Evolutionary conservation across 176 grass and related monocot genomes (phyloP), one percentile per base, ranked within the genome.

Genomic region (sorghum (Sorghum bicolor)): DNA sequence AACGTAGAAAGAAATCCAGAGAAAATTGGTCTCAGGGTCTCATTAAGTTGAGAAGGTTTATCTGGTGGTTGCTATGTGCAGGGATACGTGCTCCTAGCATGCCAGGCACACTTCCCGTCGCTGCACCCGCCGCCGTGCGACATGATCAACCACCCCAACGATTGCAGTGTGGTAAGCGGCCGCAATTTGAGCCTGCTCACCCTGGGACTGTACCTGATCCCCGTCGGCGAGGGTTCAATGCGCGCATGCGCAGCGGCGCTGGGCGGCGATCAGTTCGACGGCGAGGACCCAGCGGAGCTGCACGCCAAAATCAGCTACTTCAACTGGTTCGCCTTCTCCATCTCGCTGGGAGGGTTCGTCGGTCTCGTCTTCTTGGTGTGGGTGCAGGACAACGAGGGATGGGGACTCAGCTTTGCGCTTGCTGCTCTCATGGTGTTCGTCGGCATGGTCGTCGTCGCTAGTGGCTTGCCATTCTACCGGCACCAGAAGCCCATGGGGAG

Each of bases 231-330:
- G 29, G 90, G 90, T 0, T 70, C 90, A 0, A 2, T 90, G 32
- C 86, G 89, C 3, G 85, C 43, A 2, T 88, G 86, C 30, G 66
- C 85, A 11, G 57, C 82, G 24, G 86, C 87, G 14, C 81, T 91
- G 34, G 93, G 90, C 22, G 89, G 88, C 0, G 92, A 94, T 75
- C 92, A 94, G 71, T 94, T 94, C 55, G 90, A 94, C 44, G 67
- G 57, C 28, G 78, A 80, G 70, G 45, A 81, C 73, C 62, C 71
- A 0, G 17, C 17, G 33, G 87, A 90, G 74, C 61, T 74, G 34
- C 80, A 45, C 48, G 60, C 26, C 34, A 85, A 87, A 72, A 80
- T 60, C 30, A 92, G 86, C 71, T 95, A 79, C 86, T 95, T 95
- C 88, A 95, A 92, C 78, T 90, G 89, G 87, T 95, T 64, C 71